Base-by-base conservation (phyloP, 345 rosid species). In the Brassica carinata region DNA sequence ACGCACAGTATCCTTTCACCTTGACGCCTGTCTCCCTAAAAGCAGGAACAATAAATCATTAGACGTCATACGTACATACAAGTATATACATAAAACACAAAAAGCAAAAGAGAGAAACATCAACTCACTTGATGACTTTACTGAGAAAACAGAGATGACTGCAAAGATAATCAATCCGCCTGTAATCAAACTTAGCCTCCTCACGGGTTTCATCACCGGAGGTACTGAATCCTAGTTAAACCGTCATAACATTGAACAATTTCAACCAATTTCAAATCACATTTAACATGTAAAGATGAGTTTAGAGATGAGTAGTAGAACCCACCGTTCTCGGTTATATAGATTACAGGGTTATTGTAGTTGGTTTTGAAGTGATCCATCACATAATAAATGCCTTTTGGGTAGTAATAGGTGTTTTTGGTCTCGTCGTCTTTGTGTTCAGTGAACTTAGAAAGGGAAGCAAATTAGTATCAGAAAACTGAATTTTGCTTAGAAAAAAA, bases 101-200 rank as follows among this genome's bases (percentile, higher is more conserved):
- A 1, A 9, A 62, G 19, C 8, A 43, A 43, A 43, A 43, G 51
- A 63, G 36, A 63, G 23, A 63, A 31, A 15, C 26, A 66, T 67
- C 17, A 3, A 71, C 72, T 78, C 72, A 78, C 77, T 15, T 34
- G 72, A 78, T 78, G 40, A 27, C 82, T 4, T 78, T 72, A 5
- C 72, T 55, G 45, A 78, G 59, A 2, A 72, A 72, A 53, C 81
- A 78, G 0, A 78, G 81, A 78, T 78, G 81, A 64, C 77, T 78
- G 2, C 81, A 72, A 0, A 79, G 26, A 72, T 72, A 79, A 79
- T 66, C 51, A 17, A 53, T 79, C 51, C 82, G n/a, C 5, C 59
- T 66, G 36, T 5, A 8, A 58, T 79, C 82, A 1, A 9, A 13
- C 1, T 3, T 3, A 64, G 9, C 6, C 26, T n/a, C 67, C 0